A percentile compares a stretch with the other conserved stretches of the same genome.
Conservation (phyloP, 768 basidiomycete genomes). For the Dioszegia aurantiaca region DNA sequence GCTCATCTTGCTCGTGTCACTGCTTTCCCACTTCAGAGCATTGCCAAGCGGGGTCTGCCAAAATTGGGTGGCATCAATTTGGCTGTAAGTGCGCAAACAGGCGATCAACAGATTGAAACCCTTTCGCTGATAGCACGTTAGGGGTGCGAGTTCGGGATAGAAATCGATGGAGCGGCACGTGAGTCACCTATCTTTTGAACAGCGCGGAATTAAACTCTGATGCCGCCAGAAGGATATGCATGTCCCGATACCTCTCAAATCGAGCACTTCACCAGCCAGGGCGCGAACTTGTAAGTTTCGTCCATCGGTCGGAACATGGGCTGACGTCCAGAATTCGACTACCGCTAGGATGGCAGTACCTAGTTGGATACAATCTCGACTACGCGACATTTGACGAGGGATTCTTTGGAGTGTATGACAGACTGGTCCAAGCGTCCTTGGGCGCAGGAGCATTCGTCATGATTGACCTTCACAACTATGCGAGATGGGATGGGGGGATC, state of each 20-base stretch:
- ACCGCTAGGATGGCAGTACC: slow-evolving; percentile 62
- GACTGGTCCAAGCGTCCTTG: slow-evolving; percentile 58
- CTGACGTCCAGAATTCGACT: slow-evolving; percentile 57
- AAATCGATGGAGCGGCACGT: slow-evolving; percentile 27
- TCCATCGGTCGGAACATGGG: neutral
- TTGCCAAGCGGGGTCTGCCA: slow-evolving; percentile 20
- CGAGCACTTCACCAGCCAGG: slow-evolving; percentile 61
- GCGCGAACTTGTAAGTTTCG: slow-evolving; percentile 50
- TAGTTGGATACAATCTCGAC: slow-evolving; percentile 54
- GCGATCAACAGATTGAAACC: too few species aligned
- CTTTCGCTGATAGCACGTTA: too few species aligned
- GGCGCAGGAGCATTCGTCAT: slow-evolving; percentile 59
- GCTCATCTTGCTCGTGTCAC: too few species aligned
- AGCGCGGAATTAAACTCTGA: too few species aligned
- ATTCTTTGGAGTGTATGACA: slow-evolving; percentile 58
- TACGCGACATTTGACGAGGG: slow-evolving; percentile 53
- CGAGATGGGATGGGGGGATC: slow-evolving; percentile 61
- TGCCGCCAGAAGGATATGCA: slow-evolving; percentile 13
- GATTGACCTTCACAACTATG: slow-evolving; percentile 63
- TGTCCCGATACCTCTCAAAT: slow-evolving; percentile 58
- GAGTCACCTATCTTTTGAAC: neutral
- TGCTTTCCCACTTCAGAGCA: neutral
- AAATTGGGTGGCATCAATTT: slow-evolving; percentile 39
- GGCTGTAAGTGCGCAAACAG: too few species aligned
- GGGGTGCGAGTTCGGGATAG: slow-evolving; percentile 43